These are phyloP conservation scores for Polychaeton citri DNA, from an alignment of 2,329 filamentous ascomycete genomes.

Conservation along the genomic window DNA sequence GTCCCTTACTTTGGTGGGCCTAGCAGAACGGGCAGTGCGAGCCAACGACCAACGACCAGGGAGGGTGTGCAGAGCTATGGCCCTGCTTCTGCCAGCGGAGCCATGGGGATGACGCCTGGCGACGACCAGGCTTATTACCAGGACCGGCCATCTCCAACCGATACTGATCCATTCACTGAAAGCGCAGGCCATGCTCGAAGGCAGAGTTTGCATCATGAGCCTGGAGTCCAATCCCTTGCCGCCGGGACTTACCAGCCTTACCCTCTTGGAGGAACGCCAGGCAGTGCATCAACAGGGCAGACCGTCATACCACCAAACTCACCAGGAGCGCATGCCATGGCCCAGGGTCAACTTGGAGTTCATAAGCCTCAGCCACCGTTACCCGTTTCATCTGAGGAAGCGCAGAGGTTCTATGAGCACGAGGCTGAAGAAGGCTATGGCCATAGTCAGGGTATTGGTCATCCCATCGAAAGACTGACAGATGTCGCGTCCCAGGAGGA, in stretches of 20 bases:
- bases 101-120: slow-evolving; percentile 6
- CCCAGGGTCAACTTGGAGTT: background rate
- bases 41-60: slow-evolving; percentile 26
- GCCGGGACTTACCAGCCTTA: slow-evolving; percentile 19
- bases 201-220: slow-evolving; percentile 25
- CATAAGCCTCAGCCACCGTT: slow-evolving; percentile 1
- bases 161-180: slow-evolving; percentile 51
- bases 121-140: slow-evolving; percentile 34
- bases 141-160: slow-evolving; percentile 42
- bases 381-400: slow-evolving; percentile 5
- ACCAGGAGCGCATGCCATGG: background rate
- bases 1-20: slow-evolving; percentile 44
- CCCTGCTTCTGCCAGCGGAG: background rate
- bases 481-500: slow-evolving; percentile 3
- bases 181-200: slow-evolving; percentile 13
- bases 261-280: slow-evolving; percentile 8
- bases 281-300: slow-evolving; percentile 3
- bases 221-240: slow-evolving; percentile 21
- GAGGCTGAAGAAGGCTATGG: slow-evolving; percentile 21
- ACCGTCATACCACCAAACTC: slow-evolving; percentile 12
- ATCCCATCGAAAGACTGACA: background rate
- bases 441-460: slow-evolving; percentile 11
- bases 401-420: slow-evolving; percentile 33
- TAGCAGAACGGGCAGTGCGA: slow-evolving; percentile 26
- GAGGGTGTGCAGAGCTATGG: slow-evolving; percentile 20